A percentile compares a stretch with the other conserved stretches of the same genome.
These are phyloP conservation scores for Boletus rubroflammeus DNA, from an alignment of 768 basidiomycete species.

Conservation along the genomic window DNA sequence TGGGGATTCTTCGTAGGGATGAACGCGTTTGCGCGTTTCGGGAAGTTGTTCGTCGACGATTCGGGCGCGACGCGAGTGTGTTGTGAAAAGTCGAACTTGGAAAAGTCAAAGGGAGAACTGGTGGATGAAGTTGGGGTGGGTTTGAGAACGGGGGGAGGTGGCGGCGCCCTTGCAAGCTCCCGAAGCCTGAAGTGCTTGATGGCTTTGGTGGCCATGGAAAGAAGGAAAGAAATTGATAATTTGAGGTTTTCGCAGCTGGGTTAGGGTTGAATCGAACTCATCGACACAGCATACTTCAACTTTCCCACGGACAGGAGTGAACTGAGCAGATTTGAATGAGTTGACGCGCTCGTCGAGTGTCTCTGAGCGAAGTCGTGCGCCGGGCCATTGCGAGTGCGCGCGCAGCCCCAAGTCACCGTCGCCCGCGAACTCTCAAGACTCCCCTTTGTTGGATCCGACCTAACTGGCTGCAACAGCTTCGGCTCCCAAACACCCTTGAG, in stretches of 20 bases:
- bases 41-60: slow-evolving; percentile 10
- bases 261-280: no score
- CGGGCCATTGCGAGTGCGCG: no score
- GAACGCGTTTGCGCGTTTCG: slow-evolving; percentile 58
- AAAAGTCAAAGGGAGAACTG: slow-evolving; percentile 11
- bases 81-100: slow-evolving; percentile 22
- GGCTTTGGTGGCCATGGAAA: slow-evolving; percentile 21
- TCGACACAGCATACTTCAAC: no score
- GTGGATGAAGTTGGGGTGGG: slow-evolving; percentile 2
- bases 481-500: no score
- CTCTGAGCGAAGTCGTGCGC: no score
- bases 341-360: no score
- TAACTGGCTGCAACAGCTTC: no score
- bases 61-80: background rate
- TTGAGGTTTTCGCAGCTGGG: background rate
- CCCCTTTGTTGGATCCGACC: no score
- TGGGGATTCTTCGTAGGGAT: slow-evolving; percentile 56
- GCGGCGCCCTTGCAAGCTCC: slow-evolving; percentile 18
- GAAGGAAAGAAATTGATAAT: background rate
- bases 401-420: no score
- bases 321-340: no score
- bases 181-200: slow-evolving; percentile 28
- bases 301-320: no score
- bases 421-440: no score
- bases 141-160: slow-evolving; percentile 27